Conservation (phyloP, 495 filamentous ascomycete species). For the Penicillium longicatenatum region DNA sequence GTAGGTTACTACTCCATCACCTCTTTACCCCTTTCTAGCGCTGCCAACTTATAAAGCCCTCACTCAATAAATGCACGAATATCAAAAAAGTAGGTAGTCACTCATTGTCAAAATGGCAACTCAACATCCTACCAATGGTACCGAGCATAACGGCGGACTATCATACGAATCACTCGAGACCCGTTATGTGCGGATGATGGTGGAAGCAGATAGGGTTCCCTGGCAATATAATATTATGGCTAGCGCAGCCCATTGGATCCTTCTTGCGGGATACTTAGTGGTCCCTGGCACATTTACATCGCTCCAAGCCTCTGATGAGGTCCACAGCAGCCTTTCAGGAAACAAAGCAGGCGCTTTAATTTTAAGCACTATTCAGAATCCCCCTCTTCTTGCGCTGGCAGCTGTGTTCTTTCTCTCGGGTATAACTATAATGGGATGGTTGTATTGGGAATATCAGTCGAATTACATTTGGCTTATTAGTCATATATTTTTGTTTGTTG, state of each 20-base stretch:
- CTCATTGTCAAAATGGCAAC: not conserved
- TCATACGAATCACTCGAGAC: not conserved
- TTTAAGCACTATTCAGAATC: not conserved
- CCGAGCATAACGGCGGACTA: not conserved
- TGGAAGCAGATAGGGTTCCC: not conserved
- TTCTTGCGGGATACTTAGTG: not conserved
- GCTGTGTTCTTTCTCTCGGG: not conserved
- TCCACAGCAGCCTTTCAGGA: not conserved
- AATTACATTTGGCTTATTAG: not conserved
- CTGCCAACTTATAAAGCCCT: too few relatives aligned
- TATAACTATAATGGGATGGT: not conserved
- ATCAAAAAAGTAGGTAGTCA: too few relatives aligned
- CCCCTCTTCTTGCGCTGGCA: not conserved
- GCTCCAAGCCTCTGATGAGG: not conserved
- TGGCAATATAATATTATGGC: not conserved
- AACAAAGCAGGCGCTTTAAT: not conserved
- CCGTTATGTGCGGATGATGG: not conserved
- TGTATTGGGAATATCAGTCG: not conserved
- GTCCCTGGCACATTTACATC: not conserved
- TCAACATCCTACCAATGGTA: not conserved
- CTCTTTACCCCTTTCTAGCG: too few relatives aligned
- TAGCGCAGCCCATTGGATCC: not conserved
- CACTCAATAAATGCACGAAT: too few relatives aligned
- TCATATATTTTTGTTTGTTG: not conserved
- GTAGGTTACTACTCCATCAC: too few relatives aligned